phyloP scores from a whole-genome alignment of 768 basidiomycete species.

The Grammothele lineata region DNA sequence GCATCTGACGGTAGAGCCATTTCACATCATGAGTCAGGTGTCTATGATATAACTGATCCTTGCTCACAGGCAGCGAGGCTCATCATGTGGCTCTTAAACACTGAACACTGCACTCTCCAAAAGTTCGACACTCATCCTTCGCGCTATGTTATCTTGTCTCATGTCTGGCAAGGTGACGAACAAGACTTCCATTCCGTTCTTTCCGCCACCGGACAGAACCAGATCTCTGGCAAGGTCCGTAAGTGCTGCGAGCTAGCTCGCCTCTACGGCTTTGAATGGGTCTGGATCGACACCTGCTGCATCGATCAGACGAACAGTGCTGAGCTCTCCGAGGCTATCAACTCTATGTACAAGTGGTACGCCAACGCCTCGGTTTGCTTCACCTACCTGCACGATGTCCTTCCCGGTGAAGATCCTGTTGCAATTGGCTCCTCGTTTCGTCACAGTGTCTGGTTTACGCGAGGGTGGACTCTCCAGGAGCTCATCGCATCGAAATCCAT shows the following conservation, averaged over 20 bases:
- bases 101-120: too few relatives aligned
- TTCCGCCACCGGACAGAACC: neutral
- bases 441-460: neutral
- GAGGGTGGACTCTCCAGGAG: neutral
- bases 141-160: neutral
- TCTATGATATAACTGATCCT: too few relatives aligned
- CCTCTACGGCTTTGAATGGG: neutral
- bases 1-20: too few relatives aligned
- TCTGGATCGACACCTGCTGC: slow-evolving; percentile 3
- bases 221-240: too few relatives aligned
- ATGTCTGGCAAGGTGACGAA: neutral
- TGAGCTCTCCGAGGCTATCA: slow-evolving; percentile 5
- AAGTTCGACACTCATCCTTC: neutral
- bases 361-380: neutral
- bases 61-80: too few relatives aligned
- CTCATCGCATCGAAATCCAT: neutral
- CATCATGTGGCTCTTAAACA: too few relatives aligned
- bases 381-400: slow-evolving; percentile 5
- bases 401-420: neutral
- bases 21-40: too few relatives aligned
- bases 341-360: slow-evolving; percentile 6
- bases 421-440: neutral
- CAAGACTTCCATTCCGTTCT: neutral
- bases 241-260: too few relatives aligned
- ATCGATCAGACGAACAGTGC: slow-evolving; percentile 2